phyloP scores from a whole-genome alignment of 2,329 filamentous ascomycete species.

The Leptographium wingfieldii region DNA sequence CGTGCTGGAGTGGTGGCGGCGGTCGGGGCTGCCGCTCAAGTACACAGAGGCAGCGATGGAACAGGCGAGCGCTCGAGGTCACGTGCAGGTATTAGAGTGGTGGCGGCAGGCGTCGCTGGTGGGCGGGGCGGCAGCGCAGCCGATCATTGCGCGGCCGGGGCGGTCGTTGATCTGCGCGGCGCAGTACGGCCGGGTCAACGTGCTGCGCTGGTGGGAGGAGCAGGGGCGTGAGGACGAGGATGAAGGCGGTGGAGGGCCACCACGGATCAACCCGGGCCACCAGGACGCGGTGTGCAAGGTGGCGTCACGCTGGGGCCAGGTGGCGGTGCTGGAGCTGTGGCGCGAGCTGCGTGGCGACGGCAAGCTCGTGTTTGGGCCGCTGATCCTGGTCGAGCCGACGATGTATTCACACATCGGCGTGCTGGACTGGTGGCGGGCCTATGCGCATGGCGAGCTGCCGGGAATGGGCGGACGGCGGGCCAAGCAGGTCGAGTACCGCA shows the following conservation, averaged over 20 bases:
- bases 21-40: slow-evolving; percentile 61
- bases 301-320: slow-evolving; percentile 74
- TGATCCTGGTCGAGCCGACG: slow-evolving; percentile 63
- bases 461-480: slow-evolving; percentile 43
- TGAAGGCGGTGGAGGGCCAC: not conserved
- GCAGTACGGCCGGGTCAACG: slow-evolving; percentile 65
- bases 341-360: slow-evolving; percentile 55
- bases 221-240: slow-evolving; percentile 37
- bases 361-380: slow-evolving; percentile 23
- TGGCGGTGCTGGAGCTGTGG: slow-evolving; percentile 76
- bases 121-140: slow-evolving; percentile 21
- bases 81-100: slow-evolving; percentile 82
- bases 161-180: slow-evolving; percentile 75
- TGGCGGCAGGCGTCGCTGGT: slow-evolving; percentile 55
- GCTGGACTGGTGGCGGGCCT: slow-evolving; percentile 83
- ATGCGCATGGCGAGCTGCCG: slow-evolving; percentile 41
- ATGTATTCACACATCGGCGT: slow-evolving; percentile 76
- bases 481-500: slow-evolving; percentile 79
- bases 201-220: slow-evolving; percentile 81
- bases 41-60: slow-evolving; percentile 84
- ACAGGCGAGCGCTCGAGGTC: slow-evolving; percentile 72
- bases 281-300: slow-evolving; percentile 74
- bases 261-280: slow-evolving; percentile 53
- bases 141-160: slow-evolving; percentile 59
- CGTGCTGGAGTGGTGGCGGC: slow-evolving; percentile 82